Base-by-base conservation (phyloP, 1,139 yeast genomes). In the Candida sp. region DNA sequence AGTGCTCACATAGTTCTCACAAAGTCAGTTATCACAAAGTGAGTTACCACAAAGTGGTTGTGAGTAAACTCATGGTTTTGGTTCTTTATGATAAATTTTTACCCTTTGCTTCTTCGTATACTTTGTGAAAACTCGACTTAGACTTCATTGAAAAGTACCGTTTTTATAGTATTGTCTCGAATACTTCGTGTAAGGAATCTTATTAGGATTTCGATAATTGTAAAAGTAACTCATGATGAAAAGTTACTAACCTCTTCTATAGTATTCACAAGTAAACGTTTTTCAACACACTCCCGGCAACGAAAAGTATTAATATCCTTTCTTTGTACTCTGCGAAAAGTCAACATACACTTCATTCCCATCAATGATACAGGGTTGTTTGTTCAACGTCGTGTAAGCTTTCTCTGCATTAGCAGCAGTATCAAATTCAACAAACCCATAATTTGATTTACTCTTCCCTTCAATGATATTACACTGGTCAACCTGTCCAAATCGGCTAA, bases 301-400 rank as follows among this genome's bases (percentile, higher is more conserved):
- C 19, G 19, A 15, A 15, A 15, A 15, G 19, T 15, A 15, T 15
- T 25, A 7, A 7, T 25, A 7, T 11, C 29, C 11, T 25, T 62
- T 52, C 54, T 52, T 52, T 3, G 63, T 61, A 49, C 86, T 79
- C 55, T 84, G 90, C 40, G 85, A 77, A 64, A 83, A 84, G 56
- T 84, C 89, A 40, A 84, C 85, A 47, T 80, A 80, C 23, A 84
- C 75, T 41, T 85, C 68, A 29, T 76, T 61, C 43, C 85, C 90
- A 55, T 84, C 90, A 35, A 84, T 80, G 38, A 83, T 54, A 6
- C 79, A 84, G 4, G 63, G 58, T 9, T 75, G 76, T 36, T 79
- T 78, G 77, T 37, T 37, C 39, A 84, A 78, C 52, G 77, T 79
- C 43, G 67, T 61, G 55, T 80, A 84, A 0, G 89, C 89, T 22